A percentile compares a stretch with the other conserved stretches of the same genome.
Conservation (phyloP, 139 green algal species). For the Marvania coccoides region DNA sequence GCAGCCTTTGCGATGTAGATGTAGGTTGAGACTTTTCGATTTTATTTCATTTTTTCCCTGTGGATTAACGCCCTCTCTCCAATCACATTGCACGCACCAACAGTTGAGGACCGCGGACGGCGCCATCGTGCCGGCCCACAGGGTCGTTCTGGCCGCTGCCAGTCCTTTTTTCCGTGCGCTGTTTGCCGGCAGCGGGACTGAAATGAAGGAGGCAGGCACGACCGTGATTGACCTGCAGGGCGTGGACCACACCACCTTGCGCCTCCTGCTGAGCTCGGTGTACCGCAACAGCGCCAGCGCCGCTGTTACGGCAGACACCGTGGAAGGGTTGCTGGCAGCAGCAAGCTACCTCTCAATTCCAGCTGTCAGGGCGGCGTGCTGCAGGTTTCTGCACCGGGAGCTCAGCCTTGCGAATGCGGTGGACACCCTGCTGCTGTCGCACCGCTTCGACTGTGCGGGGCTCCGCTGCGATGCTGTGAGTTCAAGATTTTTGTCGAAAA, state of each 20-base stretch:
- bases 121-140: slow-evolving; percentile 21
- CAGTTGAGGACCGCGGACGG: slow-evolving; percentile 17
- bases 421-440: slow-evolving; percentile 13
- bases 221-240: slow-evolving; percentile 13
- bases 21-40: too few relatives aligned
- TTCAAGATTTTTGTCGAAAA: neutral
- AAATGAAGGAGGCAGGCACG: slow-evolving; percentile 22
- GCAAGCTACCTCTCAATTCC: slow-evolving; percentile 17
- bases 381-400: slow-evolving; percentile 3
- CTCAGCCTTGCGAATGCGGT: slow-evolving; percentile 10
- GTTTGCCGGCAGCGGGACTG: slow-evolving; percentile 18
- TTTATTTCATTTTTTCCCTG: too few relatives aligned
- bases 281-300: slow-evolving; percentile 18
- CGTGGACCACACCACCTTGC: slow-evolving; percentile 14
- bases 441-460: slow-evolving; percentile 9
- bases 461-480: neutral
- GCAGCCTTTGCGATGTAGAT: slow-evolving; percentile 27
- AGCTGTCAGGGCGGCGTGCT: slow-evolving; percentile 7
- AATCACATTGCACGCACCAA: too few relatives aligned
- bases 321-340: slow-evolving; percentile 5
- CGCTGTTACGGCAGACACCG: neutral
- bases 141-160: slow-evolving; percentile 31
- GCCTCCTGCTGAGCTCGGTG: slow-evolving; percentile 25
- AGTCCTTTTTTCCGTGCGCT: slow-evolving; percentile 43
- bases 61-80: too few relatives aligned